A percentile compares a stretch with the other conserved stretches of the same genome.
Evolutionary conservation across 257 asterid species (phyloP).

Genomic region (Solanum lycopersicoides): DNA sequence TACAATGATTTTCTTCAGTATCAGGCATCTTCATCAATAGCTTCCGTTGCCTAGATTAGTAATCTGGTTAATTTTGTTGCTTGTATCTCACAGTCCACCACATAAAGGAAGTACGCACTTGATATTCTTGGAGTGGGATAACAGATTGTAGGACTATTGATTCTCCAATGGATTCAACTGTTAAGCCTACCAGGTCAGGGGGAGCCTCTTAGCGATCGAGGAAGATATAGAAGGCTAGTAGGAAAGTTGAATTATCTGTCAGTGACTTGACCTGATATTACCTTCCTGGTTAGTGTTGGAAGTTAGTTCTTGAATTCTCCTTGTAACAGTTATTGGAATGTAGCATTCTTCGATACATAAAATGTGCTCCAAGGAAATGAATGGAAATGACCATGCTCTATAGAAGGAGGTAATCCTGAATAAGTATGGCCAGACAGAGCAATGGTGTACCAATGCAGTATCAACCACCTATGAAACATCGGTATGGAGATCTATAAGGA

Average conservation of each 20-base stretch:
- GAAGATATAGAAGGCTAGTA: background rate
- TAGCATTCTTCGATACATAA: background rate
- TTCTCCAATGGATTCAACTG: background rate
- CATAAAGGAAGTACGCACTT: background rate
- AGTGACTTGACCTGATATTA: background rate
- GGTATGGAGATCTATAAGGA: no score
- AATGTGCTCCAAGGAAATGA: background rate
- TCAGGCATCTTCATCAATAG: background rate
- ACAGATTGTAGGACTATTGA: background rate
- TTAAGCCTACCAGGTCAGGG: background rate
- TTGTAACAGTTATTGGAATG: background rate
- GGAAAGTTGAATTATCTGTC: background rate
- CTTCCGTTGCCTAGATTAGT: background rate
- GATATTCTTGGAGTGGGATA: background rate
- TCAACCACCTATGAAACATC: no score
- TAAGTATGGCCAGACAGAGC: no score
- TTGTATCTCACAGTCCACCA: background rate
- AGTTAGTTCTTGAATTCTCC: background rate
- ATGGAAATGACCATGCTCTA: no score
- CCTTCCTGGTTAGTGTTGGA: background rate
- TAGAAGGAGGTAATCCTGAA: no score
- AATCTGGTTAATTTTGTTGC: background rate
- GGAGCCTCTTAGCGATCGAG: background rate
- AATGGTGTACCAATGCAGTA: no score
- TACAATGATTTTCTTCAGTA: background rate